Conservation (phyloP, 2,329 filamentous ascomycete species). For the Neofusicoccum cordaticola region DNA sequence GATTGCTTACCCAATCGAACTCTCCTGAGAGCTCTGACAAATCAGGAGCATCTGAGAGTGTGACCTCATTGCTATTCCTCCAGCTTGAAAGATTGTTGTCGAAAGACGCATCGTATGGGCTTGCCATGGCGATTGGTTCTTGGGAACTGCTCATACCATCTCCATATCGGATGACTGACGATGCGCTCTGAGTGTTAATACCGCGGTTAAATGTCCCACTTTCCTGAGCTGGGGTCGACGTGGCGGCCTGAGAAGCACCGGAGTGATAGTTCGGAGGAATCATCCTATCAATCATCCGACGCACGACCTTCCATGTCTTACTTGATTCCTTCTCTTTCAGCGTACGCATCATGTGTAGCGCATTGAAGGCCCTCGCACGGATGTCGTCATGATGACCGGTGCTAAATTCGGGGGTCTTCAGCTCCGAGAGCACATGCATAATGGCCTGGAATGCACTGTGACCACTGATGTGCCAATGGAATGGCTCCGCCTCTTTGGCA, state of each 20-base stretch:
- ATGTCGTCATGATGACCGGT: conserved; percentile 23
- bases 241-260: neutral
- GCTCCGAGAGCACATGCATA: conserved; percentile 38
- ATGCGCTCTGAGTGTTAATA: neutral
- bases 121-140: too few species aligned
- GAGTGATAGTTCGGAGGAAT: conserved; percentile 19
- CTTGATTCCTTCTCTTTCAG: conserved; percentile 31
- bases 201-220: neutral
- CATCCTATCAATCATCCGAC: conserved; percentile 37
- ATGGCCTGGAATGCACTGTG: conserved; percentile 24
- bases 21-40: neutral
- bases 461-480: conserved; percentile 37
- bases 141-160: too few species aligned
- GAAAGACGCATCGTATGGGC: too few species aligned
- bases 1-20: neutral
- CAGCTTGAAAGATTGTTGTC: too few species aligned
- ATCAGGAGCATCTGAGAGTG: neutral
- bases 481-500: conserved; percentile 30
- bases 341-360: conserved; percentile 31
- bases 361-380: conserved; percentile 25
- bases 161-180: neutral
- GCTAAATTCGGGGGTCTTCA: conserved; percentile 35
- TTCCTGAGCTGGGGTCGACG: too few species aligned
- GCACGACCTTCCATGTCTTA: conserved; percentile 34
- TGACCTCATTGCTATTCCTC: neutral